Conservation (phyloP, 495 filamentous ascomycete genomes). For the Penicillium ucsense region DNA sequence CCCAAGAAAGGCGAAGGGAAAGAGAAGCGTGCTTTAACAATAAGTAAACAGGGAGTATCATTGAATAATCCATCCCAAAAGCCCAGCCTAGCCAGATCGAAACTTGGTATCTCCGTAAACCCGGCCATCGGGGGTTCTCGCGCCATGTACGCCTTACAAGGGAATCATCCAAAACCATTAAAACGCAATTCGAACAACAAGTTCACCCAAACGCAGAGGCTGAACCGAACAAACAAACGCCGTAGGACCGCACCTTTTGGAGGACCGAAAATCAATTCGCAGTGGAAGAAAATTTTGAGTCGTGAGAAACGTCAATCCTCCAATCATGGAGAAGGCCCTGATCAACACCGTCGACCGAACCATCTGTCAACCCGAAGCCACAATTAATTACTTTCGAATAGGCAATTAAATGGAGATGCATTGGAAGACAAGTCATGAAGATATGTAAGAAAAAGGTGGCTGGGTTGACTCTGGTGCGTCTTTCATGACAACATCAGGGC, state of each 20-base stretch:
- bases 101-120: constrained; percentile 26
- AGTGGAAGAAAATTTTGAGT: constrained; percentile 17
- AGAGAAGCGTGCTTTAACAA: not conserved
- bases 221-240: constrained; percentile 9
- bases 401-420: not conserved
- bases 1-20: not conserved
- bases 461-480: constrained; percentile 21
- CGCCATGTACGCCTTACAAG: constrained; percentile 26
- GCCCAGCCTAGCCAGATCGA: constrained; percentile 13
- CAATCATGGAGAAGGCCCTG: no score
- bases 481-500: constrained; percentile 25
- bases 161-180: constrained; percentile 6
- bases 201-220: constrained; percentile 7
- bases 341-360: constrained; percentile 3
- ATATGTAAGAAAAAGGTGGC: constrained; percentile 19
- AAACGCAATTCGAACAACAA: constrained; percentile 11
- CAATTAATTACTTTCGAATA: constrained; percentile 5
- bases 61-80: constrained; percentile 11
- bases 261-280: constrained; percentile 12
- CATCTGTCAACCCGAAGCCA: not conserved
- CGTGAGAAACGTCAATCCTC: constrained; percentile 21
- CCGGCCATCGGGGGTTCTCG: constrained; percentile 11
- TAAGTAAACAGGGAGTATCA: not conserved
- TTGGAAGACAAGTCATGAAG: constrained; percentile 12
- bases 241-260: constrained; percentile 1